Evolutionary conservation across 129 eudicot species (phyloP).

Genomic region (Chrysanthemum makinoi): DNA sequence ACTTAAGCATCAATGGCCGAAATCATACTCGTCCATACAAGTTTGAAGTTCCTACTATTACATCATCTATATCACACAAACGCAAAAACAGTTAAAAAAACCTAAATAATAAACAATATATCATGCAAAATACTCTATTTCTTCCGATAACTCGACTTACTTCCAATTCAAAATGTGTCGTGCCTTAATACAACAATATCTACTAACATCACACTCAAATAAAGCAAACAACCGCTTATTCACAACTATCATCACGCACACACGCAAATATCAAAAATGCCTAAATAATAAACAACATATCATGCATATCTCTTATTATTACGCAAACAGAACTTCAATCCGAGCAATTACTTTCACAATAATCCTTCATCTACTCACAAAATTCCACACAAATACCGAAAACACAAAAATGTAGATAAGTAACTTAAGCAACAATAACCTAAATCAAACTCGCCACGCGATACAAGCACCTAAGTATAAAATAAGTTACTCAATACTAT

Average conservation of each 20-base stretch:
- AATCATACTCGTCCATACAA: neutral
- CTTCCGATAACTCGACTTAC: neutral
- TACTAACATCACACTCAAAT: neutral
- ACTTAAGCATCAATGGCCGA: neutral
- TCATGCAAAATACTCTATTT: neutral
- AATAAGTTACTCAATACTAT: too few species aligned
- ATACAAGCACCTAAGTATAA: too few species aligned
- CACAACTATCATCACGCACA: neutral
- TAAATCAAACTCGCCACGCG: neutral
- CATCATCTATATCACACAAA: neutral
- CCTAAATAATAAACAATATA: too few species aligned
- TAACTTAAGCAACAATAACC: neutral
- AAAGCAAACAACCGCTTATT: neutral
- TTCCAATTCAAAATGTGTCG: neutral
- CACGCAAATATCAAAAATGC: neutral
- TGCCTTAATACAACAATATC: too few species aligned
- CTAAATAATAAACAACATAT: neutral
- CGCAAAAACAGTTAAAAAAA: too few species aligned
- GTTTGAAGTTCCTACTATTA: too few species aligned
- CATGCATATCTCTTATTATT: neutral
- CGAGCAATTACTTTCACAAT: slow-evolving; percentile 5
- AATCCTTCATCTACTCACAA: neutral
- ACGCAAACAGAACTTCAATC: slow-evolving; percentile 1
- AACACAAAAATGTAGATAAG: too few species aligned
- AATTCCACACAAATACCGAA: slow-evolving; percentile 2